Conservation (phyloP, 73 alveolate genomes). For the Tetrahymena borealis region DNA sequence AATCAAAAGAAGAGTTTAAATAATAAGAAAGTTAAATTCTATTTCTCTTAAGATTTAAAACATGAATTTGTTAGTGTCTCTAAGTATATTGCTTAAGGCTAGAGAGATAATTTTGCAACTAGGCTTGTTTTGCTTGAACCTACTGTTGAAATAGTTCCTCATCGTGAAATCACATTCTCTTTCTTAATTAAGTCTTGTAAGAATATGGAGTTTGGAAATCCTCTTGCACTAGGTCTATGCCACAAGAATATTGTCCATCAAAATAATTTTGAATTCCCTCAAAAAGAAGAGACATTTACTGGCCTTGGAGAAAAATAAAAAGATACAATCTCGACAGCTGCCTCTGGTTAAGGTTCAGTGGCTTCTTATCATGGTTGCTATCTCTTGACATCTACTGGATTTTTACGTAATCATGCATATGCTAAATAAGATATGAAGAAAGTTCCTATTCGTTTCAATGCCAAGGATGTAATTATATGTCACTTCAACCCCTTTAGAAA, state of each 20-base stretch:
- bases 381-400: not conserved
- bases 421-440: not conserved
- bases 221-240: not conserved
- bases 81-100: not conserved
- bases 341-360: not conserved
- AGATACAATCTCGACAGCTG: not conserved
- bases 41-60: not conserved
- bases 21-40: not conserved
- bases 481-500: not conserved
- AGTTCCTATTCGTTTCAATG: not conserved
- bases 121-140: not conserved
- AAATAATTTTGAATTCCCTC: not conserved
- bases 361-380: not conserved
- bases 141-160: not conserved
- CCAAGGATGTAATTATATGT: not conserved
- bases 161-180: not conserved
- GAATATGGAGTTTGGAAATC: not conserved
- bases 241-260: not conserved
- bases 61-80: not conserved
- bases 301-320: not conserved
- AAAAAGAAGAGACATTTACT: not conserved
- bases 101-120: not conserved
- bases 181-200: not conserved
- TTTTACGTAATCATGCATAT: not conserved
- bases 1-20: not conserved